Conservation (phyloP, 2,329 filamentous ascomycete genomes). For the Xylaria sp. region DNA sequence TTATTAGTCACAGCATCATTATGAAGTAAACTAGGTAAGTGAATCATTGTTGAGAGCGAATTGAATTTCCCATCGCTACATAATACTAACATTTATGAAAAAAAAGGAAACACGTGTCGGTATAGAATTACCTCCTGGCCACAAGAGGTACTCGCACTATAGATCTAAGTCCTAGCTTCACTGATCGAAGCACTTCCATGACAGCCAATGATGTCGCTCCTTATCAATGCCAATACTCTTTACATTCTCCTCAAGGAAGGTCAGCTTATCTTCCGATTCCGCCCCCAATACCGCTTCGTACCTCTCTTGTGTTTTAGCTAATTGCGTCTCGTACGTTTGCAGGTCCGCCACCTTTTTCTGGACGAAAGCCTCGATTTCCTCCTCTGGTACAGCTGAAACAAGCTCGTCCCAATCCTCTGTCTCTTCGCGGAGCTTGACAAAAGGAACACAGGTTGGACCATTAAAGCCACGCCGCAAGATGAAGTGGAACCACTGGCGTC, state of each 20-base stretch:
- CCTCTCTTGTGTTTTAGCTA: slow-evolving; percentile 21
- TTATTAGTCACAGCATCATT: not conserved
- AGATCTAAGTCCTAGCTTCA: slow-evolving; percentile 2
- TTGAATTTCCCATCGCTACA: not conserved
- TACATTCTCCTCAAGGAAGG: slow-evolving; percentile 17
- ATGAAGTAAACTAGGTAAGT: not conserved
- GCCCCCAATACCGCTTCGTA: slow-evolving; percentile 5
- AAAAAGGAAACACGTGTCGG: not conserved
- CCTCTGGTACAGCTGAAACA: slow-evolving; percentile 18
- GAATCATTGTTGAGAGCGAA: not conserved
- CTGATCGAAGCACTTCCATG: slow-evolving; percentile 14
- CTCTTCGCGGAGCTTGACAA: slow-evolving; percentile 24
- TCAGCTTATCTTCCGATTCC: slow-evolving; percentile 8
- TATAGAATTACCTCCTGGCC: not conserved
- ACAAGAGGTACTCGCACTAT: not conserved
- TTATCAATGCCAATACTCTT: slow-evolving; percentile 14
- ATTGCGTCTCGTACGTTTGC: slow-evolving; percentile 12
- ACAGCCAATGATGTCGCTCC: slow-evolving; percentile 18
- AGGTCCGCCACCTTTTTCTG: slow-evolving; percentile 18
- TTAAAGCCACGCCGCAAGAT: slow-evolving; percentile 26
- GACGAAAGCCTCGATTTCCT: slow-evolving; percentile 17
- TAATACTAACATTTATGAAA: not conserved
- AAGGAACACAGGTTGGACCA: slow-evolving; percentile 23
- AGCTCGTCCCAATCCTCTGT: slow-evolving; percentile 29
- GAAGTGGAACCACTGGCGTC: slow-evolving; percentile 27